Percentiles rank a stretch among this genome's conserved stretches.
These are phyloP conservation scores for Violaceomyces palustris DNA, from an alignment of 1,284 basidiomycete species.

Conservation along the genomic window DNA sequence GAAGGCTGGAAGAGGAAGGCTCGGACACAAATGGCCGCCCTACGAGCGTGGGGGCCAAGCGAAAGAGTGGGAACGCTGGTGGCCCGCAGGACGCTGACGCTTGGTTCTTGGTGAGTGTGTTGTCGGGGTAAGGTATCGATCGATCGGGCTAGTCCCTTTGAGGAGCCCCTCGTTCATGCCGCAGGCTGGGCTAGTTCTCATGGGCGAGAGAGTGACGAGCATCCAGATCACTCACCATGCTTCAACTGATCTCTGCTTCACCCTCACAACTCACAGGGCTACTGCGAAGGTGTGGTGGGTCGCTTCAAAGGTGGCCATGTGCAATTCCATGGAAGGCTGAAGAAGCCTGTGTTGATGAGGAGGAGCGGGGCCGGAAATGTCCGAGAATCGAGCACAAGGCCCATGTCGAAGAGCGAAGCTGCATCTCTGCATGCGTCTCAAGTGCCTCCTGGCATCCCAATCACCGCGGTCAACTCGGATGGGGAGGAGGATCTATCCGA, in stretches of 20 bases:
- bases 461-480: conserved; percentile 42
- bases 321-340: conserved; percentile 68
- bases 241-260: too few species aligned
- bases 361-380: conserved; percentile 38
- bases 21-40: conserved; percentile 7
- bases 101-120: conserved; percentile 17
- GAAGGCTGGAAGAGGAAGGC: conserved; percentile 35
- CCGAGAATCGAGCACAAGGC: conserved; percentile 35
- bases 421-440: conserved; percentile 35
- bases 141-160: background rate
- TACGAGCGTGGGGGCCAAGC: conserved; percentile 2
- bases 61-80: conserved; percentile 5
- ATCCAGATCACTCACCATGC: too few species aligned
- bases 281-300: conserved; percentile 86
- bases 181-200: too few species aligned
- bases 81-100: conserved; percentile 6
- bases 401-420: conserved; percentile 38
- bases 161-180: too few species aligned
- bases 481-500: conserved; percentile 26
- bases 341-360: conserved; percentile 63
- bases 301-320: conserved; percentile 69
- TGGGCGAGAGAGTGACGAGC: too few species aligned
- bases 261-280: conserved; percentile 60
- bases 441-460: conserved; percentile 37
- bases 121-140: background rate